These are phyloP conservation scores for Deuterostichococcus epilithicus DNA, from an alignment of 139 green algal genomes.

Conservation along the genomic window DNA sequence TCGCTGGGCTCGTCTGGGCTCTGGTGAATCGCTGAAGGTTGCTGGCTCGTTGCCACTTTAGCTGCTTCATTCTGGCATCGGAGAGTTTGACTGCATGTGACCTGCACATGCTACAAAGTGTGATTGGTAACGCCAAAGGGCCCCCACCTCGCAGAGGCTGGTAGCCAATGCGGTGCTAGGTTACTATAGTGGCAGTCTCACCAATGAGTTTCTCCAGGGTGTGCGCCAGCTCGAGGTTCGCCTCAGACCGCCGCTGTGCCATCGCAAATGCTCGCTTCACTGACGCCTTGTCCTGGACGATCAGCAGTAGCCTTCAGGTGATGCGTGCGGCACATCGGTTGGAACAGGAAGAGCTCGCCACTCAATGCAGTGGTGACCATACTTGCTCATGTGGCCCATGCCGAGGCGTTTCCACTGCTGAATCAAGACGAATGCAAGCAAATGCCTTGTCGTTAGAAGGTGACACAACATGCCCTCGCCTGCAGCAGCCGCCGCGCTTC, in stretches of 20 bases:
- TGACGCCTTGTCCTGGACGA: conserved; percentile 7
- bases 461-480: not conserved
- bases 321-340: no score
- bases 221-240: conserved; percentile 4
- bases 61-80: no score
- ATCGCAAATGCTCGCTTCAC: conserved; percentile 6
- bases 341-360: no score
- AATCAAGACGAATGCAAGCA: not conserved
- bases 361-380: not conserved
- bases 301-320: not conserved
- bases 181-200: not conserved
- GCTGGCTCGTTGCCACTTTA: no score
- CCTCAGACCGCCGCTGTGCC: not conserved
- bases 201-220: conserved; percentile 18
- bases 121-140: no score
- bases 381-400: no score
- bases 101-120: no score
- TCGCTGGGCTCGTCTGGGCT: no score
- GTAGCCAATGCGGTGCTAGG: no score
- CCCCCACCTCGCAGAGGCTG: no score
- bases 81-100: no score
- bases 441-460: not conserved
- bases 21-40: no score
- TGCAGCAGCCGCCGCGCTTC: not conserved
- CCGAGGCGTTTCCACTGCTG: not conserved